Conservation (phyloP, 257 asterid species). For the Leonotis leonurus region DNA sequence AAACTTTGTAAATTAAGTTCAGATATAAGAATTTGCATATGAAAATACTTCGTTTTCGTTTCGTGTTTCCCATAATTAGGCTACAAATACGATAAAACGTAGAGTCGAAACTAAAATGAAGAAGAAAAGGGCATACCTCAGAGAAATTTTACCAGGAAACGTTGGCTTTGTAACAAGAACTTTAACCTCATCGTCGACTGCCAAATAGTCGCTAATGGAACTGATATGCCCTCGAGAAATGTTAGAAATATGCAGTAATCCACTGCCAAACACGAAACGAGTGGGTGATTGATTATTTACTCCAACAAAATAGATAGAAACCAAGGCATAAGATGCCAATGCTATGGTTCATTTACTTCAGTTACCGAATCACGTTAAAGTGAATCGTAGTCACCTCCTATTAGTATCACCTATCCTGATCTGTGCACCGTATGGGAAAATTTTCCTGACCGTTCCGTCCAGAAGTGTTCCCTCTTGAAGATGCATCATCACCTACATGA, state of each 20-base stretch:
- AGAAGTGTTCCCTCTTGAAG: slow-evolving; percentile 83
- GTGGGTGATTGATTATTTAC: too few species aligned
- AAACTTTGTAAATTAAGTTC: too few species aligned
- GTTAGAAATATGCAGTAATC: slow-evolving; percentile 87
- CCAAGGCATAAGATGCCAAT: too few species aligned
- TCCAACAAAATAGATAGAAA: too few species aligned
- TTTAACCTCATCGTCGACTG: slow-evolving; percentile 74
- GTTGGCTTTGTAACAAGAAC: slow-evolving; percentile 70
- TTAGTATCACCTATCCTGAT: slow-evolving; percentile 81
- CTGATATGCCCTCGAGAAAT: slow-evolving; percentile 42
- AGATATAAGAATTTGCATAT: too few species aligned
- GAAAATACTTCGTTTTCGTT: too few species aligned
- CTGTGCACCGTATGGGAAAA: slow-evolving; percentile 88
- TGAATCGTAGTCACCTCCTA: slow-evolving; percentile 72
- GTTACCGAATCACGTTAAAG: not conserved
- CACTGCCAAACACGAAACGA: slow-evolving; percentile 40
- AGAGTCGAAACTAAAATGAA: too few species aligned
- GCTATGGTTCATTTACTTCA: not conserved
- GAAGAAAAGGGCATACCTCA: slow-evolving; percentile 79
- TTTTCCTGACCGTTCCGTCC: slow-evolving; percentile 72
- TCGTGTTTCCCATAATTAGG: too few species aligned
- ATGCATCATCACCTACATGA: slow-evolving; percentile 47
- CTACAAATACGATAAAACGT: too few species aligned
- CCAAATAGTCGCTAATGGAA: slow-evolving; percentile 58
- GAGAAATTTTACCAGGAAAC: slow-evolving; percentile 75